Evolutionary conservation across 1,284 basidiomycete species (phyloP).

Genomic region (Sanghuangporus baumii): DNA sequence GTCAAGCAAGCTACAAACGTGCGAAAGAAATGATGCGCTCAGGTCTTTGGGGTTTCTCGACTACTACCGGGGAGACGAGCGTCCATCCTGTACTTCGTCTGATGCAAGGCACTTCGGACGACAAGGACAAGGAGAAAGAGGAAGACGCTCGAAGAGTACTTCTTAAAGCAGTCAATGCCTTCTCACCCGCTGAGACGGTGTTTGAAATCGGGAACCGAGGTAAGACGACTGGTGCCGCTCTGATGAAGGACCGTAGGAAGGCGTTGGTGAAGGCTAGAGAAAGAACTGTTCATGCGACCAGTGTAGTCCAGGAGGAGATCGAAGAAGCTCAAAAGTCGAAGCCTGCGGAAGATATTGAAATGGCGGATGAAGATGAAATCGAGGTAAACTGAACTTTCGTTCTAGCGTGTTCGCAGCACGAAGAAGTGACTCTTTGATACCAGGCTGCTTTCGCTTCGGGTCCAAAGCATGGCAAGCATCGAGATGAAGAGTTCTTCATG

Average conservation of each 20-base stretch:
- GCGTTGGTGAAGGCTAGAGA: slow-evolving; percentile 63
- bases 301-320: slow-evolving; percentile 29
- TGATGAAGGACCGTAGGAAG: slow-evolving; percentile 90
- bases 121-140: slow-evolving; percentile 34
- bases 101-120: slow-evolving; percentile 22
- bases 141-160: slow-evolving; percentile 59
- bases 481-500: slow-evolving; percentile 88
- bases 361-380: slow-evolving; percentile 76
- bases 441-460: slow-evolving; percentile 72
- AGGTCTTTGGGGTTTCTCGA: slow-evolving; percentile 61
- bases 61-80: slow-evolving; percentile 57
- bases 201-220: slow-evolving; percentile 85
- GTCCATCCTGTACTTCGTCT: slow-evolving; percentile 64
- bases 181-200: slow-evolving; percentile 86
- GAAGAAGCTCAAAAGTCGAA: slow-evolving; percentile 27
- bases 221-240: slow-evolving; percentile 47
- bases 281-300: slow-evolving; percentile 35
- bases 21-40: slow-evolving; percentile 81
- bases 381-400: slow-evolving; percentile 41
- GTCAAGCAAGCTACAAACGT: slow-evolving; percentile 78
- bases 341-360: slow-evolving; percentile 41
- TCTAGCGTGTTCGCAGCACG: neutral
- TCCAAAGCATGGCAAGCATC: slow-evolving; percentile 51
- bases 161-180: slow-evolving; percentile 74
- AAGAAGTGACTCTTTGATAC: neutral